Percentiles rank a stretch among this genome's conserved stretches.
Evolutionary conservation across 2,329 filamentous ascomycete genomes (phyloP).

Genomic region (Tolypocladium guangdongense): DNA sequence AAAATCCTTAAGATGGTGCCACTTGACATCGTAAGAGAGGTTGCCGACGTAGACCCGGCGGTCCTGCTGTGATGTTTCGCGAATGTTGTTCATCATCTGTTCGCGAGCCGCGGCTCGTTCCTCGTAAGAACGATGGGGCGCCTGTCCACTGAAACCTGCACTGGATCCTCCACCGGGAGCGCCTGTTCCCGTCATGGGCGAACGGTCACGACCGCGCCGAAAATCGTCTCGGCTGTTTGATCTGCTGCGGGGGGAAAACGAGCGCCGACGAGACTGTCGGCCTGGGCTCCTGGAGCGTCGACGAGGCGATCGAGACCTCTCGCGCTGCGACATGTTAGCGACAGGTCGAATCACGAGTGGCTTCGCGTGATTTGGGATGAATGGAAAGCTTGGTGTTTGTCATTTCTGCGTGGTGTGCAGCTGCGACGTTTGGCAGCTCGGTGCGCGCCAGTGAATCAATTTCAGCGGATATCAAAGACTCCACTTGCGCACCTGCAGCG

Average conservation of each 20-base stretch:
- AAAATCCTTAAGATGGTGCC: constrained; percentile 99
- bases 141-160: constrained; percentile 48
- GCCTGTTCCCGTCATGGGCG: constrained; percentile 72
- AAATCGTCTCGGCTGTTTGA: constrained; percentile 67
- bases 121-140: constrained; percentile 66
- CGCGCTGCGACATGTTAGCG: constrained; percentile 49
- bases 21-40: constrained; percentile 98
- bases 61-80: constrained; percentile 95
- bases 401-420: not conserved
- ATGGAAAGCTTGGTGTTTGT: not conserved
- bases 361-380: not conserved
- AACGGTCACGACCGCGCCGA: constrained; percentile 64
- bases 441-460: not conserved
- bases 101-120: constrained; percentile 76
- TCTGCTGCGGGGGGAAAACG: constrained; percentile 68
- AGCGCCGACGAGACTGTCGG: constrained; percentile 57
- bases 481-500: constrained; percentile 2
- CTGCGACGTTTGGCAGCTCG: not conserved
- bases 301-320: constrained; percentile 71
- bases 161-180: constrained; percentile 59
- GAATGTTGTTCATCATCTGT: constrained; percentile 90
- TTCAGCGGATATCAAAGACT: not conserved
- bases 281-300: constrained; percentile 78
- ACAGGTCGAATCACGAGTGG: not conserved
- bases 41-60: constrained; percentile 99